These are phyloP conservation scores for Lepiota venenata DNA, from an alignment of 768 basidiomycete genomes.

Conservation along the genomic window DNA sequence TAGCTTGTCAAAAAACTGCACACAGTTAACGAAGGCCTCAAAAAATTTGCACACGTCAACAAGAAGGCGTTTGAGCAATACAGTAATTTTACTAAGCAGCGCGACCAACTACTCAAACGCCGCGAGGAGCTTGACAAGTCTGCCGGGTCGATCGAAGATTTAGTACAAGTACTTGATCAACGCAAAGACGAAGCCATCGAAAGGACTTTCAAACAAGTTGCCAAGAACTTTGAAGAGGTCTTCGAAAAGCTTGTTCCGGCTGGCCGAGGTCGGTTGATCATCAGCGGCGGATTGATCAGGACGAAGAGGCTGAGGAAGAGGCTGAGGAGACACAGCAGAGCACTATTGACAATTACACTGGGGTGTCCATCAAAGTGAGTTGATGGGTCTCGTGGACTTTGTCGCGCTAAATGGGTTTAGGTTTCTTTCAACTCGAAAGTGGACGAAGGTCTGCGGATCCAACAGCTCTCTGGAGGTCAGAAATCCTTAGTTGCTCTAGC, in stretches of 20 bases:
- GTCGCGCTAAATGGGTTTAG: slow-evolving; percentile 32
- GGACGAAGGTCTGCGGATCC: slow-evolving; percentile 94
- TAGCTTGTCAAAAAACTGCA: slow-evolving; percentile 95
- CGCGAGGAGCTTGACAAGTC: slow-evolving; percentile 91
- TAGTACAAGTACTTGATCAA: slow-evolving; percentile 92
- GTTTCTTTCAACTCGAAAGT: slow-evolving; percentile 99
- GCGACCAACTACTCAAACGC: slow-evolving; percentile 83
- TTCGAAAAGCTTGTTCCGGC: slow-evolving; percentile 96
- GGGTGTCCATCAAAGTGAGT: slow-evolving; percentile 87
- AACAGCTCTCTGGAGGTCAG: slow-evolving; percentile 96
- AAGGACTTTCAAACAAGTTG: slow-evolving; percentile 96
- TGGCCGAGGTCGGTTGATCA: slow-evolving; percentile 87
- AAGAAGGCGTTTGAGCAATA: slow-evolving; percentile 99
- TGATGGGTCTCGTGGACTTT: neutral
- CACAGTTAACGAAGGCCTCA: slow-evolving; percentile 85
- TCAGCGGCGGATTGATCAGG: slow-evolving; percentile 91
- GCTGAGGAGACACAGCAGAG: slow-evolving; percentile 70
- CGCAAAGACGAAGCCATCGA: slow-evolving; percentile 99
- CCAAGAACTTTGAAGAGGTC: slow-evolving; percentile 94
- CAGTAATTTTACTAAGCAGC: slow-evolving; percentile 95
- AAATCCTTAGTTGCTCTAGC: slow-evolving; percentile 96
- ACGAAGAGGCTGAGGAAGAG: slow-evolving; percentile 73
- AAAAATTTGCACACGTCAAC: slow-evolving; percentile 98
- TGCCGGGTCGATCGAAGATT: slow-evolving; percentile 84
- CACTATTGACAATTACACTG: slow-evolving; percentile 91